Evolutionary conservation across 106 monocot species (phyloP).

Genomic region (Iris macrosiphon): DNA sequence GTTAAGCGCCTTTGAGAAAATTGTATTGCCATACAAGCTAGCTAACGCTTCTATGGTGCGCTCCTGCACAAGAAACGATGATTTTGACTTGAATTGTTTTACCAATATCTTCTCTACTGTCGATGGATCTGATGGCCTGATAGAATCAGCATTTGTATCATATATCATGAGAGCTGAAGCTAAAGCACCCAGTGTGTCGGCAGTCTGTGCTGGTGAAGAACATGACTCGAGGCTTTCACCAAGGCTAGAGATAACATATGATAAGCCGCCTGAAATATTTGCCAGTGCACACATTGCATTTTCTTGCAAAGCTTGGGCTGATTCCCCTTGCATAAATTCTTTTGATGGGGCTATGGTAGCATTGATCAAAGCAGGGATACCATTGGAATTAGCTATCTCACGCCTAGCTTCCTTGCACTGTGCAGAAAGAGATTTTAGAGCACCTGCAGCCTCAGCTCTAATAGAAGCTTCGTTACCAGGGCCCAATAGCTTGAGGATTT

Average conservation of each 20-base stretch:
- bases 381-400: conserved; percentile 88
- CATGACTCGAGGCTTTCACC: conserved; percentile 93
- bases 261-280: conserved; percentile 96
- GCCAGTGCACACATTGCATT: conserved; percentile 99
- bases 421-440: conserved; percentile 91
- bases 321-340: conserved; percentile 99
- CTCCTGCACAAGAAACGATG: conserved; percentile 76
- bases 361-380: conserved; percentile 95
- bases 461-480: conserved; percentile 84
- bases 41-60: conserved; percentile 93
- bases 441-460: conserved; percentile 95
- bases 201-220: conserved; percentile 67
- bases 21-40: conserved; percentile 82
- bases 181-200: conserved; percentile 94
- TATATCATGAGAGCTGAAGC: conserved; percentile 99
- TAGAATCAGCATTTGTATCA: conserved; percentile 81
- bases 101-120: conserved; percentile 73
- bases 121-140: conserved; percentile 70
- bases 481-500: conserved; percentile 77
- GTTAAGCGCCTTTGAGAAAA: conserved; percentile 58
- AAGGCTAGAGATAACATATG: conserved; percentile 95
- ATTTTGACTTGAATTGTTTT: conserved; percentile 69
- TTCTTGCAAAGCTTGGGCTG: conserved; percentile 92
- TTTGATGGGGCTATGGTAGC: conserved; percentile 99
- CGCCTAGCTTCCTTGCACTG: conserved; percentile 91